A percentile compares a stretch with the other conserved stretches of the same genome.
phyloP scores from a whole-genome alignment of 176 grass and related monocot genomes.

The Leersia perrieri region DNA sequence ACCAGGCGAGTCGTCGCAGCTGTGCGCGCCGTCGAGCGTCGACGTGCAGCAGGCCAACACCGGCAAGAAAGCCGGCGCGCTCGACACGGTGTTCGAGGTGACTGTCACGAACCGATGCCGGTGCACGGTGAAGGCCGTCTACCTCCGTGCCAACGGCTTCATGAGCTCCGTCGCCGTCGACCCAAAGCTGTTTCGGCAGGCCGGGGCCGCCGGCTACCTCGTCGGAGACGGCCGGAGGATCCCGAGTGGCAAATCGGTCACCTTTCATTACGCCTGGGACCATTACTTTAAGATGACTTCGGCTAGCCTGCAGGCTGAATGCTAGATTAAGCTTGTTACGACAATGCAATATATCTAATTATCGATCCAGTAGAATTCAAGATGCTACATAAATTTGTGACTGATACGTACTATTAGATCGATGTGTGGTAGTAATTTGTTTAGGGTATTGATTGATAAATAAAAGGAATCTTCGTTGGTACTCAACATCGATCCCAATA shows the following conservation, averaged over 20 bases:
- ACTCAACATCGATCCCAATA: no score
- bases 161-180: not conserved
- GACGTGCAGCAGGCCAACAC: not conserved
- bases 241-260: not conserved
- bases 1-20: not conserved
- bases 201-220: not conserved
- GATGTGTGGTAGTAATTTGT: no score
- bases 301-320: not conserved
- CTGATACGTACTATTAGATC: no score
- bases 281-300: conserved; percentile 17
- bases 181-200: not conserved
- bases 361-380: no score
- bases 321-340: no score
- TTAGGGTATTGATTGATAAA: no score
- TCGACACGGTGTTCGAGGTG: conserved; percentile 5
- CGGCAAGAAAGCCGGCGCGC: not conserved
- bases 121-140: not conserved
- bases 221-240: not conserved
- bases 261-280: conserved; percentile 20
- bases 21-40: not conserved
- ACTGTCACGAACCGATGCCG: not conserved
- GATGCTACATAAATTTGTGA: no score
- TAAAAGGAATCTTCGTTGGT: no score
- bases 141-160: not conserved
- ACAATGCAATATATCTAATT: no score